phyloP scores from a whole-genome alignment of 2,329 filamentous ascomycete genomes.

The Calonectria pauciramosa region DNA sequence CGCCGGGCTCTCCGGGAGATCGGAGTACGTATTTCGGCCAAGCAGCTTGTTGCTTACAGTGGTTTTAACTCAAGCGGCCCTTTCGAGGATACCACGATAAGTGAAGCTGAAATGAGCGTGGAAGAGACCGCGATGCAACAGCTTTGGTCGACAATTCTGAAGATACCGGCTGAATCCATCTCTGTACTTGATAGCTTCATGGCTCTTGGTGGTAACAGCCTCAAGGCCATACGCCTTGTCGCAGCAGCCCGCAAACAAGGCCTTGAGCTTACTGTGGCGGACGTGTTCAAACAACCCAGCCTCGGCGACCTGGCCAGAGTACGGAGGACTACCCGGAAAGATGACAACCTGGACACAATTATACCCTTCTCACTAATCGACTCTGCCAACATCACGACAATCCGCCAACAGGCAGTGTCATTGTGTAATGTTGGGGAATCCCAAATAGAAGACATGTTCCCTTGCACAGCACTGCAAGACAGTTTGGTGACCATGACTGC shows the following conservation, averaged over 20 bases:
- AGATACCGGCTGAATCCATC: slow-evolving; percentile 3
- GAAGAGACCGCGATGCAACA: slow-evolving; percentile 7
- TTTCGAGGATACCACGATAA: not conserved
- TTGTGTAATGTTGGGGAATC: slow-evolving; percentile 3
- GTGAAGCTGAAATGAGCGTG: slow-evolving; percentile 3
- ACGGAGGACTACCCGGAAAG: not conserved
- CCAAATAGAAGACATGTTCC: slow-evolving; percentile 4
- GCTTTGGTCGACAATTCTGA: slow-evolving; percentile 8
- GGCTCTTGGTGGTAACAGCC: slow-evolving; percentile 9
- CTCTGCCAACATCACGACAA: not conserved
- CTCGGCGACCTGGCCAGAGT: slow-evolving; percentile 8
- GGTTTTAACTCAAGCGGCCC: not conserved
- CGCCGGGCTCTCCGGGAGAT: slow-evolving; percentile 2
- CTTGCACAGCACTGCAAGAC: slow-evolving; percentile 4
- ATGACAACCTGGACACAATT: slow-evolving; percentile 6
- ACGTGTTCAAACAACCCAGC: slow-evolving; percentile 7
- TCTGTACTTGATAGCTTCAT: not conserved
- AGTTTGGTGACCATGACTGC: slow-evolving; percentile 8
- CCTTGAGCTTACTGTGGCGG: slow-evolving; percentile 5
- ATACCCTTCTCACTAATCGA: slow-evolving; percentile 4
- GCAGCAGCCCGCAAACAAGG: slow-evolving; percentile 10
- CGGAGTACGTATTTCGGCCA: slow-evolving; percentile 1
- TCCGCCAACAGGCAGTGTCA: slow-evolving; percentile 9
- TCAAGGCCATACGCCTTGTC: slow-evolving; percentile 6
- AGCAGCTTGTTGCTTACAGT: slow-evolving; percentile 6